phyloP scores from a whole-genome alignment of 768 basidiomycete species.

The Austroboletus festivus region DNA sequence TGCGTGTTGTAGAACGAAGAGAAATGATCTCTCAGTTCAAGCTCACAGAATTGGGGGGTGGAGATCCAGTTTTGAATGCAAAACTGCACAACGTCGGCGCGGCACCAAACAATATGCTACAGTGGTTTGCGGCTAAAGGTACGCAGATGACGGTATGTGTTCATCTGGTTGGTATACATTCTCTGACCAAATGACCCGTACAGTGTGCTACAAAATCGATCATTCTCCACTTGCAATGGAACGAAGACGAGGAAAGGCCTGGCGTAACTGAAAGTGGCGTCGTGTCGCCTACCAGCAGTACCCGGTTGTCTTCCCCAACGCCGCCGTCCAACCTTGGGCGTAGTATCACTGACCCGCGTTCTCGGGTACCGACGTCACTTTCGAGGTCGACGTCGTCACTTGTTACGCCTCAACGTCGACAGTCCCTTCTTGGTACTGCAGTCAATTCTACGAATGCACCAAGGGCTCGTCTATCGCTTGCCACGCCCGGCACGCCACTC shows the following conservation, averaged over 20 bases:
- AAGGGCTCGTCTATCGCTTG: constrained; percentile 45
- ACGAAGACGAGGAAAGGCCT: constrained; percentile 50
- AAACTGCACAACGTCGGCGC: constrained; percentile 75
- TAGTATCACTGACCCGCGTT: constrained; percentile 29
- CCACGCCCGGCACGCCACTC: constrained; percentile 39
- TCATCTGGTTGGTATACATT: background rate
- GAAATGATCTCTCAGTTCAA: constrained; percentile 95
- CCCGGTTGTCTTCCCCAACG: constrained; percentile 26
- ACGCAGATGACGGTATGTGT: constrained; percentile 79
- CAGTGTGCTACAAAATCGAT: constrained; percentile 88
- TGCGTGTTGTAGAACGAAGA: constrained; percentile 43
- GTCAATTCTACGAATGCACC: constrained; percentile 33
- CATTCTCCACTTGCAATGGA: constrained; percentile 84
- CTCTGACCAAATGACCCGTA: background rate
- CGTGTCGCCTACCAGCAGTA: constrained; percentile 25
- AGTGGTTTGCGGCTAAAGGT: constrained; percentile 93
- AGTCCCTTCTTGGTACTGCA: constrained; percentile 32
- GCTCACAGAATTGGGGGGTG: constrained; percentile 68
- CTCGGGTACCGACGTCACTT: constrained; percentile 50
- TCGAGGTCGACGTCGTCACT: constrained; percentile 51
- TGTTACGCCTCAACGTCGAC: constrained; percentile 40
- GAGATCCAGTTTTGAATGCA: constrained; percentile 62
- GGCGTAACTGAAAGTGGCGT: constrained; percentile 12
- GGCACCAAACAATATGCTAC: constrained; percentile 85
- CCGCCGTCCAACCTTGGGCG: constrained; percentile 23